phyloP scores from a whole-genome alignment of 371 early-diverging fungal genomes.

The Conidiobolus incongruus region DNA sequence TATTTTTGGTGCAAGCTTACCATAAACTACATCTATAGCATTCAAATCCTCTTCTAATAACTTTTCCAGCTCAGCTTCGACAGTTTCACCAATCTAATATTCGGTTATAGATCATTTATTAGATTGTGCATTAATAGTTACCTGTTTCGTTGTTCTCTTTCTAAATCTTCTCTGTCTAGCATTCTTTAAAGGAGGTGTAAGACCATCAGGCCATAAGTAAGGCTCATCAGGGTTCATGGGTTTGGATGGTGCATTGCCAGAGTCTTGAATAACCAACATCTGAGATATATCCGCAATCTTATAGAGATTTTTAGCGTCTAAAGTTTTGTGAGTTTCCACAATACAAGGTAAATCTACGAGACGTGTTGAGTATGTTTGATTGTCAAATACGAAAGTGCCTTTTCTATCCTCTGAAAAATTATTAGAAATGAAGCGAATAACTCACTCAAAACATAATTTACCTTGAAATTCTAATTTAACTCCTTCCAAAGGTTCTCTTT shows the following conservation, averaged over 20 bases:
- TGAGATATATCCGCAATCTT: slow-evolving; percentile 97
- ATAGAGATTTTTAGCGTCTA: slow-evolving; percentile 85
- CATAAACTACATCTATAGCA: slow-evolving; percentile 52
- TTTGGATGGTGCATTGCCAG: slow-evolving; percentile 10
- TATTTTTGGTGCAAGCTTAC: slow-evolving; percentile 1
- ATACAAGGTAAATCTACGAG: slow-evolving; percentile 91
- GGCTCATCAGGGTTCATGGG: slow-evolving; percentile 19
- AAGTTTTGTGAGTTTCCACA: slow-evolving; percentile 87
- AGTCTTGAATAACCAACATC: slow-evolving; percentile 34
- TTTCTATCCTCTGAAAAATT: slow-evolving; percentile 31
- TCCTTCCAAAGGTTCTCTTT: not conserved
- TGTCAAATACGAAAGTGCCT: slow-evolving; percentile 38
- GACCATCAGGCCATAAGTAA: slow-evolving; percentile 55
- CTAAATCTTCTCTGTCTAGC: slow-evolving; percentile 74
- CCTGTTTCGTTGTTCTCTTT: slow-evolving; percentile 61
- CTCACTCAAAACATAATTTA: not conserved
- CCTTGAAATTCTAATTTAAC: not conserved
- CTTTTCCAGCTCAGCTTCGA: slow-evolving; percentile 72
- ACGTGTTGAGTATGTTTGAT: slow-evolving; percentile 27
- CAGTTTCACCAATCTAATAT: slow-evolving; percentile 57
- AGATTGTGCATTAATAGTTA: slow-evolving; percentile 17
- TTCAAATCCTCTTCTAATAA: slow-evolving; percentile 61
- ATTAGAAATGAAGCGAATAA: too few species aligned
- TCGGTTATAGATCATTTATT: slow-evolving; percentile 9
- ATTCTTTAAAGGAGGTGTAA: slow-evolving; percentile 77